Evolutionary conservation across 2,329 filamentous ascomycete species (phyloP), one percentile per base, ranked within the genome.

Genomic region (Trichoderma atroviride): DNA sequence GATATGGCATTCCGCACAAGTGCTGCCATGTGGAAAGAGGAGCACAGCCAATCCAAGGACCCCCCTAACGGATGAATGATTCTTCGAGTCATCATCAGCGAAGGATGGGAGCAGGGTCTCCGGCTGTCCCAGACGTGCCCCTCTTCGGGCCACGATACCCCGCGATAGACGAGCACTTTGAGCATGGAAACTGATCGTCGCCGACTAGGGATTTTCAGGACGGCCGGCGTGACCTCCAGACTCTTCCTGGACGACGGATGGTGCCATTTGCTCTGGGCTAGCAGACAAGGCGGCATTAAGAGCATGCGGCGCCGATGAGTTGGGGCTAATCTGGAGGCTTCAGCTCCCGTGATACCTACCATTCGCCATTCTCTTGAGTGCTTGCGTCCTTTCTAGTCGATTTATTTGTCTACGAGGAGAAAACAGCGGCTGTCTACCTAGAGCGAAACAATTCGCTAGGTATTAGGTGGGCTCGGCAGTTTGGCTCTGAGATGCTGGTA

Each of bases 81-180:
- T 33, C 6, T 29, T 40, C 16, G 33, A 50, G 47, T 5, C 31
- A 37, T 37, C 27, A 56, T 50, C 50, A 65, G 27, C 53, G n/a
- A 58, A 58, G 53, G 63, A 58, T 50, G 19, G 31, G 10, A 50
- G 52, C 62, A 65, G 62, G 62, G 52, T 24, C n/a, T 65, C 40
- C 57, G 53, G 29, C 35, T 50, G 14, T 35, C 35, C 50, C 10
- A 35, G 35, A 9, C 7, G 19, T 66, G 63, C 53, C 53, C 53
- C 63, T 66, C 63, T 53, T 55, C 50, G 50, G 65, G 57, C 55
- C 57, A 47, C 56, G 59, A 69, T 69, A 69, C 67, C 58, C 67
- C 67, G 67, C 67, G 67, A 63, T 66, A 33, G 33, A 35, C 52
- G 22, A 4, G 6, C 19, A 5, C 10, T 50, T 50, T 50, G 47